Percentiles rank a stretch among this genome's conserved stretches.
phyloP scores from a whole-genome alignment of 2,329 filamentous ascomycete genomes.

The Verticillium alfalfae region DNA sequence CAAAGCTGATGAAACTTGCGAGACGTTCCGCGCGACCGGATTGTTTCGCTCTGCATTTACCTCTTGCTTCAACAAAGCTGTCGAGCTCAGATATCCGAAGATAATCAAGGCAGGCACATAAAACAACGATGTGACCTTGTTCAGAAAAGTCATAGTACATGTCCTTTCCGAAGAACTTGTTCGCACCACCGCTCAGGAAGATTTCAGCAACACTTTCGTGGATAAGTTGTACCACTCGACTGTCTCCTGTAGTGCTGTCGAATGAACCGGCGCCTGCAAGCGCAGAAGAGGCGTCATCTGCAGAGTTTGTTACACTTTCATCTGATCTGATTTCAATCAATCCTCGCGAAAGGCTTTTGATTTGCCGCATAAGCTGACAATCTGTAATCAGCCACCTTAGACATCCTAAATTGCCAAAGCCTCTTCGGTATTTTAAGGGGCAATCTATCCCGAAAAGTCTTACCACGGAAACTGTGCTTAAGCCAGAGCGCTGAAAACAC shows the following conservation, averaged over 20 bases:
- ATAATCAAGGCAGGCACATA: too few relatives aligned
- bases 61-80: too few relatives aligned
- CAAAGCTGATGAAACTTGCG: too few relatives aligned
- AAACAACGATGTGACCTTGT: too few relatives aligned
- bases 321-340: slow-evolving; percentile 4
- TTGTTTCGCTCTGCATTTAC: too few relatives aligned
- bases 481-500: slow-evolving; percentile 11
- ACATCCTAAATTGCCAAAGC: slow-evolving; percentile 3
- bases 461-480: slow-evolving; percentile 11
- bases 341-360: slow-evolving; percentile 6
- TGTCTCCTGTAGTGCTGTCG: neutral
- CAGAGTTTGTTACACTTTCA: too few relatives aligned
- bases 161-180: neutral
- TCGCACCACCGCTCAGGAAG: neutral
- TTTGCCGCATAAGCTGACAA: slow-evolving; percentile 5
- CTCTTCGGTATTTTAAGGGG: slow-evolving; percentile 7
- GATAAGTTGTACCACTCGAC: neutral
- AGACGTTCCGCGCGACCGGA: too few relatives aligned
- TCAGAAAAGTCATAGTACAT: too few relatives aligned
- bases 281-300: too few relatives aligned
- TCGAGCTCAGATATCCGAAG: too few relatives aligned
- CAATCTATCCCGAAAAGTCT: slow-evolving; percentile 14
- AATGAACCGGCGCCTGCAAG: neutral
- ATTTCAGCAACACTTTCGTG: neutral
- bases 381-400: neutral